phyloP scores from a whole-genome alignment of 1,284 basidiomycete genomes.

The Malassezia slooffiae region DNA sequence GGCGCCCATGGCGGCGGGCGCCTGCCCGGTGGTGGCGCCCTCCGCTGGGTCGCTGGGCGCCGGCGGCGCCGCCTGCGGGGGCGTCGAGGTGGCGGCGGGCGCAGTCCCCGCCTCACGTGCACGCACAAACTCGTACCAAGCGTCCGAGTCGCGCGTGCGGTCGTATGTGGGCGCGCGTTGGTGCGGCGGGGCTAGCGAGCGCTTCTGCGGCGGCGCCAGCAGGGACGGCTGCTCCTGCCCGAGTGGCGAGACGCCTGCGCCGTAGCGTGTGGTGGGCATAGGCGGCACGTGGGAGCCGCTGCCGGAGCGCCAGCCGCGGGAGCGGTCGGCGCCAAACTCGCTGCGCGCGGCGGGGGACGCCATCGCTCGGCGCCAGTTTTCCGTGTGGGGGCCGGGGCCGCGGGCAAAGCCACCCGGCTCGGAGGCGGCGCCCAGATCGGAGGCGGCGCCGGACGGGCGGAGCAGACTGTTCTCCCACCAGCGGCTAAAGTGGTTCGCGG shows the following conservation, averaged over 20 bases:
- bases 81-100: background rate
- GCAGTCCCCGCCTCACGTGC: background rate
- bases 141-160: constrained; percentile 1
- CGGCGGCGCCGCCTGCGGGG: background rate
- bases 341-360: constrained; percentile 2
- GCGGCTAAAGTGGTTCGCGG: constrained; percentile 7
- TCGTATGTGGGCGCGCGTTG: no score
- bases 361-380: constrained; percentile 9
- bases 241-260: background rate
- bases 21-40: no score
- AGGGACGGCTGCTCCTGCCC: background rate
- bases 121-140: constrained; percentile 8
- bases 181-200: background rate
- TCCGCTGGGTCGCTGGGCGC: no score
- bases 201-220: background rate
- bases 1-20: no score
- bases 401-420: background rate
- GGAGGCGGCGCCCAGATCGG: background rate
- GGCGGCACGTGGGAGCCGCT: no score
- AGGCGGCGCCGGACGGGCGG: no score
- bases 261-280: no score
- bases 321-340: background rate
- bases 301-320: background rate
- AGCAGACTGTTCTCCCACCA: constrained; percentile 17
- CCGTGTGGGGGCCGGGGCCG: background rate